These are phyloP conservation scores for Tricholoma flavovirens DNA, from an alignment of 768 basidiomycete genomes.

Conservation along the genomic window DNA sequence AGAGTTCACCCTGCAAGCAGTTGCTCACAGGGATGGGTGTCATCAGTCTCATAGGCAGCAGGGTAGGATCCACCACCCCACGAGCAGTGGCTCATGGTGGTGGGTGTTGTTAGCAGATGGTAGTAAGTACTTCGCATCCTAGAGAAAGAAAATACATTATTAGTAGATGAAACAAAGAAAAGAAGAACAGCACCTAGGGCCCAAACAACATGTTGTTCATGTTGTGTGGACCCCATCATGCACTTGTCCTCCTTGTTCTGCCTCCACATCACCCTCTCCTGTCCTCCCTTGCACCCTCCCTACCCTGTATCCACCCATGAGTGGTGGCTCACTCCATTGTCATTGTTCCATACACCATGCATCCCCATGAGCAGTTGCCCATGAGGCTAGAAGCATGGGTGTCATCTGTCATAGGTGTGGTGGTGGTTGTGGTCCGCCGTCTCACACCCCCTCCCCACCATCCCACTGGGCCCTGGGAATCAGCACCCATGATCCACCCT, in stretches of 20 bases:
- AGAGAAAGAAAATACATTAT: not conserved
- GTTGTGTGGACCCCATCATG: not conserved
- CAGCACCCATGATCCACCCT: too few species aligned
- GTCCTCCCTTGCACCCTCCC: too few species aligned
- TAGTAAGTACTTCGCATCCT: not conserved
- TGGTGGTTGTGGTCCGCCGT: too few species aligned
- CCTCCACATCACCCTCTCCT: too few species aligned
- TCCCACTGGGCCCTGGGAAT: too few species aligned
- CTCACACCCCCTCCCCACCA: not conserved
- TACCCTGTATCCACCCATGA: not conserved
- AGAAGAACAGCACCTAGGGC: not conserved
- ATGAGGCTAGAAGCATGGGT: not conserved
- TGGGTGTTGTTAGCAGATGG: not conserved
- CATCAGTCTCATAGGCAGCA: too few species aligned
- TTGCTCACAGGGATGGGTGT: too few species aligned
- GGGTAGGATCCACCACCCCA: not conserved
- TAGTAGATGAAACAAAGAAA: not conserved
- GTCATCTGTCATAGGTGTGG: too few species aligned
- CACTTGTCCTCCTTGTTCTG: not conserved
- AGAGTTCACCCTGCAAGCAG: too few species aligned
- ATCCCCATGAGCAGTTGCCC: not conserved
- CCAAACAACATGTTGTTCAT: not conserved
- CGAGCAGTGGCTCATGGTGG: not conserved
- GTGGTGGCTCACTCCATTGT: not conserved
- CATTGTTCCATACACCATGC: not conserved